phyloP scores from a whole-genome alignment of 2,329 filamentous ascomycete species.

The Fusarium liriodendri region DNA sequence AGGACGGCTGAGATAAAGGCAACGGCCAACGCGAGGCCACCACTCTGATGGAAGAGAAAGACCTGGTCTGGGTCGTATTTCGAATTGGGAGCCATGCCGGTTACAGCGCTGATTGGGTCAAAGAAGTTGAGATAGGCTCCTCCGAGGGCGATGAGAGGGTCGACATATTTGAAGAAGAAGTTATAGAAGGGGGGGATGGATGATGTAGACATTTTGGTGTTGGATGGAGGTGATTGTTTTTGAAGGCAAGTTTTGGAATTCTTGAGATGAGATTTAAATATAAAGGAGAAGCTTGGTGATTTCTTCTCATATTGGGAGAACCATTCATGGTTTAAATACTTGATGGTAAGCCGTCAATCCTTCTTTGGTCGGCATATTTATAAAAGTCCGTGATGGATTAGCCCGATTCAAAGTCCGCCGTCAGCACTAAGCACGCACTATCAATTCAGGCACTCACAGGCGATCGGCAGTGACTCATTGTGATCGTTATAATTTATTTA shows the following conservation, averaged over 20 bases:
- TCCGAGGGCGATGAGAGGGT: constrained; percentile 8
- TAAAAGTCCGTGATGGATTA: background rate
- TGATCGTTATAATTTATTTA: background rate
- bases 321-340: background rate
- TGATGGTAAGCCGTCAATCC: background rate
- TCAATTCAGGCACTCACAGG: background rate
- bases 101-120: constrained; percentile 6
- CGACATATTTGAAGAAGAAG: constrained; percentile 18
- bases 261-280: background rate
- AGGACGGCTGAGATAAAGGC: constrained; percentile 8
- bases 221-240: background rate
- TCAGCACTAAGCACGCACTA: background rate
- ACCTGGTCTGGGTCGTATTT: constrained; percentile 8
- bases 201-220: background rate
- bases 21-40: constrained; percentile 9
- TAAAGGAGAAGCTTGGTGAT: background rate
- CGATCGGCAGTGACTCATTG: background rate
- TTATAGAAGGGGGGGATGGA: background rate
- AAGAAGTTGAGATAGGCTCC: constrained; percentile 17
- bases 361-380: background rate
- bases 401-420: background rate
- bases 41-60: constrained; percentile 20
- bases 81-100: constrained; percentile 17
- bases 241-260: background rate
- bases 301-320: background rate